Base-by-base conservation (phyloP, 805 yeast species). In the Vanderwaltozyma verrucispora region DNA sequence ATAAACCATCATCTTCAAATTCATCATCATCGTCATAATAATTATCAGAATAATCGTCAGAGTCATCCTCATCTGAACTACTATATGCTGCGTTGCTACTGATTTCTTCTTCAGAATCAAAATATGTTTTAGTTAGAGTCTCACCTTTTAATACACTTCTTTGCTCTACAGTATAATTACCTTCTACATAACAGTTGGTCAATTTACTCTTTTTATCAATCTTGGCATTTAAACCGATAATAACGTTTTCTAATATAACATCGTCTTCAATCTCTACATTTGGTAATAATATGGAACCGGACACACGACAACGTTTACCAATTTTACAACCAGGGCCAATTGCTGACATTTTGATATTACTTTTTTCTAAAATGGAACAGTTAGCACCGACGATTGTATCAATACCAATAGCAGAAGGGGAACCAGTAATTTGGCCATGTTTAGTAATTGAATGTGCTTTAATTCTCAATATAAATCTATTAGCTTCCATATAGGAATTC, bases 401-500 rank as follows among this genome's bases (percentile, higher is more conserved):
- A 9, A 78, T 79, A 39, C 97, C 96, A 26, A 92, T 74, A 13
- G 80, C 79, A 1, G 95, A 89, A 4, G 59, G 49, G 4, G 51
- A 41, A 15, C 79, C 77, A 35, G 53, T 42, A 20, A 49, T 48
- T 15, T 48, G 47, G 15, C 39, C 43, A 18, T 45, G 54, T 50
- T 52, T 51, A 17, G 54, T 40, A 48, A 51, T 53, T 46, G 47
- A 44, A 39, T 64, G 64, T 1, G 88, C 88, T 49, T 74, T 75
- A 29, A 69, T 55, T 53, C 75, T 81, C 72, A 89, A 71, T 40
- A 80, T 69, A 51, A 73, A 69, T 44, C 98, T 69, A 56, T 87
- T 92, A 16, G 94, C 87, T 62, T 92, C 99, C 75, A 86, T 73
- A 58, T 78, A 87, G 2, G 89, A 83, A 2, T 83, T 72, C 33